Percentiles rank a stretch among this genome's conserved stretches.
Conservation (phyloP, 2,329 filamentous ascomycete species). For the Paecilomyces dactylethromorphus region DNA sequence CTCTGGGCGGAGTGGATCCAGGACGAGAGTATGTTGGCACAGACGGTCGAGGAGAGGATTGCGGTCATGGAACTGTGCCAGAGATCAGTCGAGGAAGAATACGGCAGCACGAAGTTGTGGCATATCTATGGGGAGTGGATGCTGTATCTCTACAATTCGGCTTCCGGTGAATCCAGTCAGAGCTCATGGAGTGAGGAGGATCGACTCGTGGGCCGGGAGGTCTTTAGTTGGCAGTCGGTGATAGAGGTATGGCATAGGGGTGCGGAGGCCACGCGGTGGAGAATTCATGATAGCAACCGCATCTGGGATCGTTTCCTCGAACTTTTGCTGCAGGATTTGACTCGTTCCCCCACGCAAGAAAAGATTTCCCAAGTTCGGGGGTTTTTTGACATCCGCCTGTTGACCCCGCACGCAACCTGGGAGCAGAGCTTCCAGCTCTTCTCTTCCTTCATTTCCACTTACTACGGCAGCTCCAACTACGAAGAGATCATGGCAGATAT, state of each 20-base stretch:
- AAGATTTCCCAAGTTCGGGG: constrained; percentile 44
- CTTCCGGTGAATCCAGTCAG: constrained; percentile 34
- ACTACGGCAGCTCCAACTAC: constrained; percentile 44
- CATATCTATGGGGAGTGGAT: constrained; percentile 57
- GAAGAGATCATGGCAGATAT: constrained; percentile 54
- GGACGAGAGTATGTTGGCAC: constrained; percentile 54
- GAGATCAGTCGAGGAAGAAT: constrained; percentile 55
- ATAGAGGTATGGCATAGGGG: constrained; percentile 51
- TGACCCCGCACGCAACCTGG: constrained; percentile 54
- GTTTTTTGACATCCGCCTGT: constrained; percentile 49
- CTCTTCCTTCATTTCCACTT: constrained; percentile 53
- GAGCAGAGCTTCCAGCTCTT: constrained; percentile 53
- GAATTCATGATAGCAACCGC: constrained; percentile 54
- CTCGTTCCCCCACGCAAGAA: constrained; percentile 40
- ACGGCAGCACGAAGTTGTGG: constrained; percentile 56
- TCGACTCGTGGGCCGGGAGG: constrained; percentile 49
- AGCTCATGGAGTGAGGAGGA: constrained; percentile 50
- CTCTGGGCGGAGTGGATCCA: constrained; percentile 59
- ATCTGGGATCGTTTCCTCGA: constrained; percentile 58
- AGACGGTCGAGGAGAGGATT: constrained; percentile 50
- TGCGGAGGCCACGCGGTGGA: constrained; percentile 52
- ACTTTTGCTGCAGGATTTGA: constrained; percentile 48
- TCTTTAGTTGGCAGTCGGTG: constrained; percentile 53
- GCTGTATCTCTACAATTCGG: constrained; percentile 49
- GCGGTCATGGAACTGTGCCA: constrained; percentile 54